These are phyloP conservation scores for Trichoderma lentiforme DNA, from an alignment of 2,329 filamentous ascomycete species.

Conservation along the genomic window DNA sequence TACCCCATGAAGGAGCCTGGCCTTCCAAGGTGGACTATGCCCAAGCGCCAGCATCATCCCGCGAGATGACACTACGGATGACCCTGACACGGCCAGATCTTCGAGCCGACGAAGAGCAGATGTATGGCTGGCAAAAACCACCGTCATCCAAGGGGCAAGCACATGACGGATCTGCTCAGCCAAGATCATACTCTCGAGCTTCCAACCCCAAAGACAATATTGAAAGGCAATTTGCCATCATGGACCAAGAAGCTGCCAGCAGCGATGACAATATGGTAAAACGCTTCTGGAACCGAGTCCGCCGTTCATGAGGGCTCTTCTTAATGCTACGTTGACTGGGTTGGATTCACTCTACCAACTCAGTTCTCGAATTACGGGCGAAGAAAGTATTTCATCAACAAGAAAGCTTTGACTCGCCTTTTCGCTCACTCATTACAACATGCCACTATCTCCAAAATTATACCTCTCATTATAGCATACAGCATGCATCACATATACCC, in stretches of 20 bases:
- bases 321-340: not conserved
- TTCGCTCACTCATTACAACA: not conserved
- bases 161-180: conserved; percentile 34
- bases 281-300: conserved; percentile 62
- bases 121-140: conserved; percentile 64
- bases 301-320: conserved; percentile 35
- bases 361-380: not conserved
- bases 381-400: not conserved
- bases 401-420: not conserved
- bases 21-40: conserved; percentile 41
- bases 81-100: conserved; percentile 88
- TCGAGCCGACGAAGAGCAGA: conserved; percentile 67
- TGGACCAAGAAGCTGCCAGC: conserved; percentile 46
- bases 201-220: conserved; percentile 50
- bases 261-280: conserved; percentile 55
- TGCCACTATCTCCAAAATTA: not conserved
- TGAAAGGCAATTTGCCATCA: conserved; percentile 50
- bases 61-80: conserved; percentile 96
- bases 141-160: conserved; percentile 40
- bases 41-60: conserved; percentile 53
- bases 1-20: conserved; percentile 26
- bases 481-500: conserved; percentile 15
- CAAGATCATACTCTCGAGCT: conserved; percentile 31
- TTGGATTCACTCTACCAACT: not conserved
- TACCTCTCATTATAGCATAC: conserved; percentile 2